Percentiles rank a stretch among this genome's conserved stretches.
Conservation (phyloP, 305 asterid genomes). For the Stenogyne calaminthoides region DNA sequence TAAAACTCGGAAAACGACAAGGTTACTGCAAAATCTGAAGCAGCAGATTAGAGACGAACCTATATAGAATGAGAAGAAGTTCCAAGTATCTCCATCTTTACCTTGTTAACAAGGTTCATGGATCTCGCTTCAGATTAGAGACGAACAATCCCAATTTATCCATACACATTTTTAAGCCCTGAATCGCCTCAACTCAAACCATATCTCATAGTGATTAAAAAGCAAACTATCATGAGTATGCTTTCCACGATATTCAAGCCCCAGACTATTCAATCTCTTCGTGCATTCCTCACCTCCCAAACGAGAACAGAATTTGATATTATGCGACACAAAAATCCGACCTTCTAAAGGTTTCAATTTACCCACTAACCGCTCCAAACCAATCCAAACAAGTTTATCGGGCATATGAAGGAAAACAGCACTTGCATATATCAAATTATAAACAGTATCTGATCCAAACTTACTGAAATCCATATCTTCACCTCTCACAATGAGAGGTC, state of each 20-base stretch:
- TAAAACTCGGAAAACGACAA: neutral
- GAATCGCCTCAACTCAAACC: constrained; percentile 79
- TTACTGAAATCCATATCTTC: constrained; percentile 91
- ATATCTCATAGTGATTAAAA: constrained; percentile 90
- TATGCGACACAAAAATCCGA: constrained; percentile 89
- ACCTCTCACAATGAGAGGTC: constrained; percentile 83
- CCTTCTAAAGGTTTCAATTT: constrained; percentile 73
- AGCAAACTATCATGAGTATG: constrained; percentile 89
- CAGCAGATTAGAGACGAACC: neutral
- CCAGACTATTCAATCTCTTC: constrained; percentile 58
- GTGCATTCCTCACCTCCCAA: constrained; percentile 92
- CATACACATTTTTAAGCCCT: constrained; percentile 38
- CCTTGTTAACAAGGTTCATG: constrained; percentile 15
- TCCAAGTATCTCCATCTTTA: neutral
- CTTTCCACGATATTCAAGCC: constrained; percentile 83
- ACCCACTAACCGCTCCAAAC: constrained; percentile 67
- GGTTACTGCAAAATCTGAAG: neutral
- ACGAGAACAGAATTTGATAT: constrained; percentile 89
- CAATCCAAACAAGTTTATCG: constrained; percentile 86
- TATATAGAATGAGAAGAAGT: constrained; percentile 6
- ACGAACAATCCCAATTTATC: neutral
- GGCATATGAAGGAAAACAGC: constrained; percentile 98
- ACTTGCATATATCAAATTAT: constrained; percentile 83
- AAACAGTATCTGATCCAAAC: constrained; percentile 59
- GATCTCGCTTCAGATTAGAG: constrained; percentile 14